These are phyloP conservation scores for Dysphania ambrosioides DNA, from an alignment of 148 eudicot genomes.

Conservation along the genomic window DNA sequence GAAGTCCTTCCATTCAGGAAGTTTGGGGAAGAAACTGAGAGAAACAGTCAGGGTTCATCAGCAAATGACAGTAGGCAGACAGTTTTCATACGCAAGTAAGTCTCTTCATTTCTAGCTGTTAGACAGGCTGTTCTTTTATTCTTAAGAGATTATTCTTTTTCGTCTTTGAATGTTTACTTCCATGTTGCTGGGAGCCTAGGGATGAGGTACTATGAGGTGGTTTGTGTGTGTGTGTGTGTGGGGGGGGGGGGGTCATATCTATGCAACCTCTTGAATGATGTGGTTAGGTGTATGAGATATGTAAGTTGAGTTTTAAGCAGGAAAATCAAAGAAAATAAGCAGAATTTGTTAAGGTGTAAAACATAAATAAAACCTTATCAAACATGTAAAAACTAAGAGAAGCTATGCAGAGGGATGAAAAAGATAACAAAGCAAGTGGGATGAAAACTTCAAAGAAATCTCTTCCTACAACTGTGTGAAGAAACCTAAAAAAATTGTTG, in stretches of 20 bases:
- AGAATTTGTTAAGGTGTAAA: too few species aligned
- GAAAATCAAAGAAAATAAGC: too few species aligned
- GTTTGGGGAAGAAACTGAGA: conserved; percentile 54
- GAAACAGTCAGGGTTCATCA: conserved; percentile 33
- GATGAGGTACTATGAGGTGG: too few species aligned
- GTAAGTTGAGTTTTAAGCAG: too few species aligned
- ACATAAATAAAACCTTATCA: too few species aligned
- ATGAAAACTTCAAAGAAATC: background rate
- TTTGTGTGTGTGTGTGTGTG: too few species aligned
- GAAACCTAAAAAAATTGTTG: background rate
- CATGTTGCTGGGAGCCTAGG: too few species aligned
- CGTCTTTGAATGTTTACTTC: too few species aligned
- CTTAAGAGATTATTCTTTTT: too few species aligned
- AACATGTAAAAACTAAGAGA: background rate
- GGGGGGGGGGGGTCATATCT: background rate
- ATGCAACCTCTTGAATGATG: background rate
- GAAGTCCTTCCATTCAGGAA: conserved; percentile 70
- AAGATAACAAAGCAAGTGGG: background rate
- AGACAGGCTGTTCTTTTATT: too few species aligned
- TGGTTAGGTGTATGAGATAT: background rate
- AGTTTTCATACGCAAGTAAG: conserved; percentile 70
- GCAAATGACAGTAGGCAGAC: conserved; percentile 42
- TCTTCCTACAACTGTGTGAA: background rate
- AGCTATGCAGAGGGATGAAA: background rate
- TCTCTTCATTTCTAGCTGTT: background rate